Evolutionary conservation across 2,329 filamentous ascomycete species (phyloP).

Genomic region (Fonsecaea pedrosoi): DNA sequence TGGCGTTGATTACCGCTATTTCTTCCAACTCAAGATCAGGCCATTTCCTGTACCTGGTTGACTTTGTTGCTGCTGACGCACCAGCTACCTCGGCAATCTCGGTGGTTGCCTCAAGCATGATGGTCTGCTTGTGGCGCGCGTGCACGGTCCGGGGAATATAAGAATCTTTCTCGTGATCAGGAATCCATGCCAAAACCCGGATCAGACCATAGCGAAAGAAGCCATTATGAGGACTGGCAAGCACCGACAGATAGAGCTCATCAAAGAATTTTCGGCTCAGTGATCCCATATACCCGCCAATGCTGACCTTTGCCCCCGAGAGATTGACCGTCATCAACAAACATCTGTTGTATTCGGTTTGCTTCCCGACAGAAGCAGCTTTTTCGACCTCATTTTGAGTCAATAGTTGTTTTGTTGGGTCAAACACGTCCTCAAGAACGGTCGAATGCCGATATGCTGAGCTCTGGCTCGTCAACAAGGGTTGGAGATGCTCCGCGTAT

Average conservation of each 20-base stretch:
- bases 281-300: slow-evolving; percentile 63
- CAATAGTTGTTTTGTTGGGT: slow-evolving; percentile 58
- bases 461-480: slow-evolving; percentile 56
- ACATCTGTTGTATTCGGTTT: slow-evolving; percentile 68
- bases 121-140: slow-evolving; percentile 50
- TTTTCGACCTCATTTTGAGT: slow-evolving; percentile 44
- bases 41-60: slow-evolving; percentile 25
- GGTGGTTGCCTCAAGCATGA: slow-evolving; percentile 33
- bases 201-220: slow-evolving; percentile 81
- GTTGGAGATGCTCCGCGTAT: slow-evolving; percentile 67
- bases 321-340: slow-evolving; percentile 77
- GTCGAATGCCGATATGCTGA: slow-evolving; percentile 56
- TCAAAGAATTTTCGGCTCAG: slow-evolving; percentile 60
- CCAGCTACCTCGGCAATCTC: slow-evolving; percentile 35
- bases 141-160: slow-evolving; percentile 67
- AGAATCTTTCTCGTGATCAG: slow-evolving; percentile 63
- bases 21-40: slow-evolving; percentile 29
- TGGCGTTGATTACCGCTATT: slow-evolving; percentile 19
- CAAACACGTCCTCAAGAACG: slow-evolving; percentile 54
- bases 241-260: slow-evolving; percentile 64
- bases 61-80: slow-evolving; percentile 8
- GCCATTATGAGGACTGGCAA: slow-evolving; percentile 61
- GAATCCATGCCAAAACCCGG: slow-evolving; percentile 77
- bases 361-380: slow-evolving; percentile 43
- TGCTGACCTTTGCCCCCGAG: slow-evolving; percentile 44